These are phyloP conservation scores for Liquidambar formosana DNA, from an alignment of 164 flowering plant species.

Conservation along the genomic window DNA sequence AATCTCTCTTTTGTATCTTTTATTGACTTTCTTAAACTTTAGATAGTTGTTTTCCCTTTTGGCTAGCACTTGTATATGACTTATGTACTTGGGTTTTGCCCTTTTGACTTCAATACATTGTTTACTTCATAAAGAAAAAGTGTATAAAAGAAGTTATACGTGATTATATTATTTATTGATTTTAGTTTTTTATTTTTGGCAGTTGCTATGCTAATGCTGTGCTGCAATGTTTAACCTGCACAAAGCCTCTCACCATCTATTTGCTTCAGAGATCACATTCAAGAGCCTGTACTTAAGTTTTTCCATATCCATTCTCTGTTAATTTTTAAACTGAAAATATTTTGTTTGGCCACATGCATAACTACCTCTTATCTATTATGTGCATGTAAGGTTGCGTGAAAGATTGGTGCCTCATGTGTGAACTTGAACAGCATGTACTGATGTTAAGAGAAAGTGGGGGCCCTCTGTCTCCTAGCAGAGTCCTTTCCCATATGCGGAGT, in stretches of 20 bases:
- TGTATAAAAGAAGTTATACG: no score
- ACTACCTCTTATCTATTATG: neutral
- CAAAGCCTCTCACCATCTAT: slow-evolving; percentile 73
- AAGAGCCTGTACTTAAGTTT: slow-evolving; percentile 47
- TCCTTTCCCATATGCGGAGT: slow-evolving; percentile 60
- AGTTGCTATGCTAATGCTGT: slow-evolving; percentile 97
- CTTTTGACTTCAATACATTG: no score
- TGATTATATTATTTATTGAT: neutral
- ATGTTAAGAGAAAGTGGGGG: slow-evolving; percentile 59
- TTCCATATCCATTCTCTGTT: neutral
- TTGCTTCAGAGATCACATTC: slow-evolving; percentile 76
- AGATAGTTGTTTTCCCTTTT: no score
- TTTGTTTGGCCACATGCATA: neutral
- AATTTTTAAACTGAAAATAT: neutral
- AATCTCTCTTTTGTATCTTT: no score
- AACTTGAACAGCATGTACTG: slow-evolving; percentile 67
- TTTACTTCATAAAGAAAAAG: no score
- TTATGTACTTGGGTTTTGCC: no score
- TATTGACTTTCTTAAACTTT: no score
- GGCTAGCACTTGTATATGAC: no score
- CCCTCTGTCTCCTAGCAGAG: slow-evolving; percentile 65
- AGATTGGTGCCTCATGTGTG: slow-evolving; percentile 90
- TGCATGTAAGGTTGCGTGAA: slow-evolving; percentile 47
- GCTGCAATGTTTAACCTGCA: slow-evolving; percentile 79
- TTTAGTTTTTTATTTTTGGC: slow-evolving; percentile 36